Percentiles rank a stretch among this genome's conserved stretches.
Evolutionary conservation across 2,329 filamentous ascomycete species (phyloP).

Genomic region (Bipolaris bicolor): DNA sequence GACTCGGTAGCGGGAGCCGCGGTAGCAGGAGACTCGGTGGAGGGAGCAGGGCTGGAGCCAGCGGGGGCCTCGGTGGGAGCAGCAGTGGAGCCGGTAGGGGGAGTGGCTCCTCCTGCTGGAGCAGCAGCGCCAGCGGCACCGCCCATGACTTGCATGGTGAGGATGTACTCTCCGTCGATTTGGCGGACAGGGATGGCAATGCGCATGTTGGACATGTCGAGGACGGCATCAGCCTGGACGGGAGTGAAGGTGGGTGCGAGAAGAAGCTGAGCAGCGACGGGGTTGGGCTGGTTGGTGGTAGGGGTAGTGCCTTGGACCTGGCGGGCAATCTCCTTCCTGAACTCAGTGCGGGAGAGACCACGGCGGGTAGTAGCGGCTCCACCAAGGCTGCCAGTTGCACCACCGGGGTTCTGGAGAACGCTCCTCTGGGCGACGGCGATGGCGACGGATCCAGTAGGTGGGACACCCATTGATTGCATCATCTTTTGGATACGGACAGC

Average conservation of each 20-base stretch:
- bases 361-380: slow-evolving; percentile 31
- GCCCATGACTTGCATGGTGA: slow-evolving; percentile 41
- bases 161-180: slow-evolving; percentile 47
- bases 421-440: slow-evolving; percentile 46
- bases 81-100: neutral
- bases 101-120: slow-evolving; percentile 11
- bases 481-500: slow-evolving; percentile 45
- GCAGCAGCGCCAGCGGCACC: slow-evolving; percentile 12
- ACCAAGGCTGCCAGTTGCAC: slow-evolving; percentile 40
- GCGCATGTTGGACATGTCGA: slow-evolving; percentile 46
- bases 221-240: slow-evolving; percentile 41
- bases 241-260: slow-evolving; percentile 47
- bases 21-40: slow-evolving; percentile 4
- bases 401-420: slow-evolving; percentile 46
- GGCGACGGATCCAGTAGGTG: slow-evolving; percentile 40
- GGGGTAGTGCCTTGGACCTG: slow-evolving; percentile 35
- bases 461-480: slow-evolving; percentile 43
- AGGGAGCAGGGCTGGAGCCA: neutral
- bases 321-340: slow-evolving; percentile 35
- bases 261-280: slow-evolving; percentile 42
- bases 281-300: slow-evolving; percentile 38
- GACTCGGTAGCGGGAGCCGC: slow-evolving; percentile 1
- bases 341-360: slow-evolving; percentile 27
- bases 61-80: neutral
- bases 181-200: slow-evolving; percentile 46